Percentiles rank a stretch among this genome's conserved stretches.
phyloP scores from a whole-genome alignment of 1,139 yeast species.

The Sugiyamaella novakii region DNA sequence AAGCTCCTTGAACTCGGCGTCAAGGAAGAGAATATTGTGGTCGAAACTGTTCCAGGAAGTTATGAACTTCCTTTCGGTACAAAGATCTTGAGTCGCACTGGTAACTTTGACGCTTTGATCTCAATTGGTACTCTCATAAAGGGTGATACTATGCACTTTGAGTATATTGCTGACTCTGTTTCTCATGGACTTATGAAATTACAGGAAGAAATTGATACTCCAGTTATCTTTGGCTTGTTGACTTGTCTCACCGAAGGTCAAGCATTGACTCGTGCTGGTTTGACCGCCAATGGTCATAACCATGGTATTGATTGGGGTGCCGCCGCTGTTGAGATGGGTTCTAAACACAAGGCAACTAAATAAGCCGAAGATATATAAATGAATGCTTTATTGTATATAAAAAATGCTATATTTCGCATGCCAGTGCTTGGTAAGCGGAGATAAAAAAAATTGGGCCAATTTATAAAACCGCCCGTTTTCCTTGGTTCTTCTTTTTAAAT shows the following conservation, averaged over 20 bases:
- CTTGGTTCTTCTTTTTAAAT: slow-evolving; percentile 47
- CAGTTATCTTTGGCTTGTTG: slow-evolving; percentile 89
- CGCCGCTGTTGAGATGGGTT: slow-evolving; percentile 95
- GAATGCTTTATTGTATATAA: slow-evolving; percentile 3
- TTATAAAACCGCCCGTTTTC: slow-evolving; percentile 10
- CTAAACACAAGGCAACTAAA: slow-evolving; percentile 28
- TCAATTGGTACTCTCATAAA: slow-evolving; percentile 94
- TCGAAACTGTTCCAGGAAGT: slow-evolving; percentile 91
- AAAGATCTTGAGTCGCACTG: slow-evolving; percentile 53
- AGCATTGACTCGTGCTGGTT: slow-evolving; percentile 92
- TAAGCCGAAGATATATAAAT: slow-evolving; percentile 2
- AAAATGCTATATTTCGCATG: too few species aligned
- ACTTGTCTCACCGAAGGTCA: slow-evolving; percentile 94
- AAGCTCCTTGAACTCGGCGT: slow-evolving; percentile 69
- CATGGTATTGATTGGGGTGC: slow-evolving; percentile 99
- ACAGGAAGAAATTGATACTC: slow-evolving; percentile 69
- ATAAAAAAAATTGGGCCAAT: too few species aligned
- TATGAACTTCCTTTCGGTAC: slow-evolving; percentile 90
- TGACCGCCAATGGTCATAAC: slow-evolving; percentile 75
- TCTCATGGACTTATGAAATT: slow-evolving; percentile 83
- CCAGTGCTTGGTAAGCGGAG: too few species aligned
- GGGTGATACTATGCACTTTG: slow-evolving; percentile 98
- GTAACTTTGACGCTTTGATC: slow-evolving; percentile 76
- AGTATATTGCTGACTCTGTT: slow-evolving; percentile 90
- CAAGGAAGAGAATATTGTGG: slow-evolving; percentile 66